Base-by-base conservation (phyloP, 78 protist genomes). In the Salpingoeca rosetta region DNA sequence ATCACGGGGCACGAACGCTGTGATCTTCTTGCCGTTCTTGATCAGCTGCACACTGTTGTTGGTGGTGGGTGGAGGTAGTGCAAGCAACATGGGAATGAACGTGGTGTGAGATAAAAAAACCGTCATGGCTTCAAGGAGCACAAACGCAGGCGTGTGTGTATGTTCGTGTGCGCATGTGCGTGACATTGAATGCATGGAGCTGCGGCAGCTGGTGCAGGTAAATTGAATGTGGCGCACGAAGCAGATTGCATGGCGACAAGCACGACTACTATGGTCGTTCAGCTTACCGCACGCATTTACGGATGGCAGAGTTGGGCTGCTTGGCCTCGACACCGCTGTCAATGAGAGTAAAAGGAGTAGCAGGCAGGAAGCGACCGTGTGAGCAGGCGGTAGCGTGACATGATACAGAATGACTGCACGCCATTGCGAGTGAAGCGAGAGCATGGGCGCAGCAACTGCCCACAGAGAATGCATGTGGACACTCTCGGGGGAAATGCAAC, bases 231-330 rank as follows among this genome's bases (percentile, higher is more conserved):
- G n/a, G n/a, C n/a, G n/a, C n/a, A n/a, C n/a, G n/a, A n/a, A n/a
- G n/a, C n/a, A n/a, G n/a, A n/a, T n/a, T n/a, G n/a, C n/a, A n/a
- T n/a, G n/a, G n/a, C n/a, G n/a, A n/a, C n/a, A n/a, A n/a, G n/a
- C n/a, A n/a, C n/a, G n/a, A n/a, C n/a, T n/a, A n/a, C n/a, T n/a
- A n/a, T n/a, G n/a, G n/a, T n/a, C n/a, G n/a, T n/a, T n/a, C n/a
- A 22, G 65, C 65, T 51, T 51, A 51, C 65, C 65, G 96, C 89
- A 97, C 99, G 88, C 99, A 98, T 94, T 99, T 99, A 80, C 99
- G 99, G 57, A 99, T 95, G 83, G 99, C 99, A 45, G 99, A 98
- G 97, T 99, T 99, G 51, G 99, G 99, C 97, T 99, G 99, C 92
- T 98, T 98, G 88, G 99, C 95, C 93, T 97, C 99, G 77, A 99